Evolutionary conservation across 441 rosid genomes (phyloP).

Genomic region (Mallotus japonicus): DNA sequence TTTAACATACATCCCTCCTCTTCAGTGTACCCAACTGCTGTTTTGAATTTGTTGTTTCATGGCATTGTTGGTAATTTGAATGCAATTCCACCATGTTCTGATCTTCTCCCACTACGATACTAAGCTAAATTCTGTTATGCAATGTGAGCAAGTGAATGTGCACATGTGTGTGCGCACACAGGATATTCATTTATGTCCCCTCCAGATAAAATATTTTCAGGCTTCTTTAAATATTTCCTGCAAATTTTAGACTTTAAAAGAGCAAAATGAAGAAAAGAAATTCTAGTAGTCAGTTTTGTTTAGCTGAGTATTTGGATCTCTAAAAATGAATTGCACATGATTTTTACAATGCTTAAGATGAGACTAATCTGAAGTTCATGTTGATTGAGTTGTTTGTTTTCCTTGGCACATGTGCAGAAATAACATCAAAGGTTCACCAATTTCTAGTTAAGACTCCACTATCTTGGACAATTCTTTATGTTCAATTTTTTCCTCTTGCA

Average conservation of each 20-base stretch:
- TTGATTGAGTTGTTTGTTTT: not conserved
- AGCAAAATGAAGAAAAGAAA: not conserved
- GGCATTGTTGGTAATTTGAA: not conserved
- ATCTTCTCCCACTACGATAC: not conserved
- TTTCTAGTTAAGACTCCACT: slow-evolving; percentile 12
- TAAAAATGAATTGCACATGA: not conserved
- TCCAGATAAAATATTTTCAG: not conserved
- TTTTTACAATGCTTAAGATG: slow-evolving; percentile 5
- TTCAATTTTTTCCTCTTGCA: not conserved
- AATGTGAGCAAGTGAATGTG: not conserved
- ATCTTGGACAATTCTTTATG: not conserved
- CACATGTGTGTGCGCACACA: not conserved
- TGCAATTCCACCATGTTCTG: not conserved
- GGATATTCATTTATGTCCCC: not conserved
- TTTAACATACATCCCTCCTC: not conserved
- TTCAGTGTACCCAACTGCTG: not conserved
- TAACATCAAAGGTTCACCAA: not conserved
- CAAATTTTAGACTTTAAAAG: not conserved
- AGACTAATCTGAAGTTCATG: not conserved
- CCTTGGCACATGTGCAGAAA: not conserved
- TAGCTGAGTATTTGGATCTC: not conserved
- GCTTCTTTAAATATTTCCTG: not conserved
- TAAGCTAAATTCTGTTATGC: not conserved
- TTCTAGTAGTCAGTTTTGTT: not conserved
- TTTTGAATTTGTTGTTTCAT: not conserved